Base-by-base conservation (phyloP, 1,284 basidiomycete species). In the Sanghuangporus baumii region DNA sequence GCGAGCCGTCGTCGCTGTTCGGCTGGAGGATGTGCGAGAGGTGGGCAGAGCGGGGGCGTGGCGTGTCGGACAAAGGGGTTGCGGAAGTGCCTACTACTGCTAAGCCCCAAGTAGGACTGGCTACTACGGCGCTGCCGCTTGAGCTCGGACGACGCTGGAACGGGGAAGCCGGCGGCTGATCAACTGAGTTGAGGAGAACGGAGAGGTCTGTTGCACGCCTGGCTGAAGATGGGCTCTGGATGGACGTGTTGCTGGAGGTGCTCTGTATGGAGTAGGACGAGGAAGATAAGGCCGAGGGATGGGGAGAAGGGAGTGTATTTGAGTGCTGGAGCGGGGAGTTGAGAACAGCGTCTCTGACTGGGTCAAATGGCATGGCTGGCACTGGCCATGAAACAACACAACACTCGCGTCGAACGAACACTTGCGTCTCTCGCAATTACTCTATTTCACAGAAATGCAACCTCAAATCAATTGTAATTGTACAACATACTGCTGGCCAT, bases 281-380 rank as follows among this genome's bases (percentile, higher is more conserved):
- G n/a, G n/a, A n/a, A n/a, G n/a, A n/a, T n/a, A n/a, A n/a, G n/a
- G n/a, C n/a, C n/a, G 36, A 57, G 66, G 20, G 61, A 66, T 20
- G 5, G 59, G 55, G 57, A 0, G 58, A 57, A 14, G 66, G 66
- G 16, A 75, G 72, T 40, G 71, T 65, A 71, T 18, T 46, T 46
- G 71, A 68, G 57, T 68, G 71, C 26, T 71, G 71, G 66, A 79
- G 68, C 18, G 83, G 84, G 43, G 87, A 88, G 75, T 88, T 88
- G 69, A 86, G 80, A 70, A 88, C 87, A 66, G 88, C 88, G 80
- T 91, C 88, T 71, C 88, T 83, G 65, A 91, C 89, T 71, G 89
- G 89, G 80, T 91, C 89, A 79, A 90, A 91, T 70, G 88, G 87
- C 88, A 90, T 88, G 63, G 67, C 68, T 38, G 50, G 9, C 26